phyloP scores from a whole-genome alignment of 2,329 filamentous ascomycete genomes.

The Fusarium paranaense region DNA sequence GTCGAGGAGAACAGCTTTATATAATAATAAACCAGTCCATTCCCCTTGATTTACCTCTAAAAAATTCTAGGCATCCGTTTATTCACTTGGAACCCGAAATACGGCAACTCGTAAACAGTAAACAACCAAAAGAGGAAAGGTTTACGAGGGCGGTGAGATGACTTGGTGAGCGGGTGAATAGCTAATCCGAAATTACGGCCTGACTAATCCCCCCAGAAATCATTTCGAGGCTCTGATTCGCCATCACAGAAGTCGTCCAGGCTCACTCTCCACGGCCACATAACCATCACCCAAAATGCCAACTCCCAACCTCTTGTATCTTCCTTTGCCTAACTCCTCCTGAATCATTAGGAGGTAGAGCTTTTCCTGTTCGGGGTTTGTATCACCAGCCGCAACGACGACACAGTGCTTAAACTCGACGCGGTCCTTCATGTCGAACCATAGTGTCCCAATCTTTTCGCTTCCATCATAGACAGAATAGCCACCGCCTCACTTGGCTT shows the following conservation, averaged over 20 bases:
- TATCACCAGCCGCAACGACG: background rate
- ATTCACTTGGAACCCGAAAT: background rate
- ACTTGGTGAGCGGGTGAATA: background rate
- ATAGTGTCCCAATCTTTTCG: background rate
- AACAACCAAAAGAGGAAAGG: background rate
- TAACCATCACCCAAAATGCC: background rate
- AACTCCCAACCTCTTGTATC: background rate
- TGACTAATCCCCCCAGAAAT: too few relatives aligned
- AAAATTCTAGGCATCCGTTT: background rate
- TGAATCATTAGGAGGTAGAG: background rate
- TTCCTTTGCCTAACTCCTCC: background rate
- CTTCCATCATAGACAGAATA: background rate
- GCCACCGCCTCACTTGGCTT: slow-evolving; percentile 4
- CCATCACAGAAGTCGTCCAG: background rate
- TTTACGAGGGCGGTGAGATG: background rate
- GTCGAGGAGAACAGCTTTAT: background rate
- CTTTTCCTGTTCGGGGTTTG: background rate
- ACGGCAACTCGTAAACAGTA: background rate
- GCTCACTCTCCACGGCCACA: background rate
- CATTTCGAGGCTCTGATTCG: background rate
- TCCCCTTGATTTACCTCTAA: background rate
- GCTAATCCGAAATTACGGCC: background rate
- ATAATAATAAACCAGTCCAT: background rate
- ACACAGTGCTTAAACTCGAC: background rate
- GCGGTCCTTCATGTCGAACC: background rate